Base-by-base conservation (phyloP, 169 alveolate species). In the Miamiensis avidus region DNA sequence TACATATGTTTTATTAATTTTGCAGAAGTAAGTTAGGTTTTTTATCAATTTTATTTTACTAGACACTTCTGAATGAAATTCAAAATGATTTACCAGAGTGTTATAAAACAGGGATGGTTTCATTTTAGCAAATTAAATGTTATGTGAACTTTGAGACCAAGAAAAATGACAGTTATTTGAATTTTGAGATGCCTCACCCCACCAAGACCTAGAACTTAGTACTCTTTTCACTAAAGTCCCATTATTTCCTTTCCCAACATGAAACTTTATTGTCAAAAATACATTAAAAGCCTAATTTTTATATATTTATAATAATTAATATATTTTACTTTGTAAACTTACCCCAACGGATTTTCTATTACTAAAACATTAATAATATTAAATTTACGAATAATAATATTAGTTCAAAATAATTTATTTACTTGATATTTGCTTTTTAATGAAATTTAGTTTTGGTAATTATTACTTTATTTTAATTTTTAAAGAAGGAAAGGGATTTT, bases 21-120 rank as follows among this genome's bases (percentile, higher is more conserved):
- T 34, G 49, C 95, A 92, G 87, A 84, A 83, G 11, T 65, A 73
- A 29, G 82, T 64, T 82, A 92, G 73, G 83, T 89, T 89, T 26
- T 81, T 82, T 29, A 84, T 89, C 78, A 92, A 82, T 74, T 89
- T 88, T 82, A 83, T 83, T 88, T 92, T 92, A 64, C 85, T 84
- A 20, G 95, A 81, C 26, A 92, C 78, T 77, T 89, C 90, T 29
- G 34, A 76, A 82, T 90, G 89, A 73, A 75, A 90, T 78, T 90
- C 91, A 34, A 90, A 78, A 82, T 90, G 94, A 65, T 90, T 90
- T n/a, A 86, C 91, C 72, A 75, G 75, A 76, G 82, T 86, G 76
- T 75, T n/a, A n/a, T n/a, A n/a, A n/a, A n/a, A n/a, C n/a, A n/a
- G 34, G 20, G 31, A 34, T 79, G 11, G 28, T 28, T 75, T 86